phyloP scores from a whole-genome alignment of 257 asterid species.

The Buddleja alternifolia region DNA sequence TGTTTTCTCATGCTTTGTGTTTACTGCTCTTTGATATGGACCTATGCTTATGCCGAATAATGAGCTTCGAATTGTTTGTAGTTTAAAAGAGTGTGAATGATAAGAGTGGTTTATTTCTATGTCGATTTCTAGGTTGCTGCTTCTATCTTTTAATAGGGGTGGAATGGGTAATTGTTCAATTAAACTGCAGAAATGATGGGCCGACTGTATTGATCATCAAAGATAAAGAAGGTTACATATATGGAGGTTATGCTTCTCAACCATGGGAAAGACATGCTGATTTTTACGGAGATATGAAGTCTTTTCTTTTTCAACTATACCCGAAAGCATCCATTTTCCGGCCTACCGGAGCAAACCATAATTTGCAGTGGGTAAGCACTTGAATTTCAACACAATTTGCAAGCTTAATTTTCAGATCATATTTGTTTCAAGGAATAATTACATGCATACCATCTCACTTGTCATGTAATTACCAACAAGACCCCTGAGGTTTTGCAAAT shows the following conservation, averaged over 20 bases:
- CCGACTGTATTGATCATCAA: constrained; percentile 77
- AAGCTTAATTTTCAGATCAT: background rate
- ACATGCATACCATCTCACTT: no score
- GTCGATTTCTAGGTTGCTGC: constrained; percentile 37
- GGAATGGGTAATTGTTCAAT: constrained; percentile 40
- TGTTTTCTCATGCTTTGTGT: constrained; percentile 11
- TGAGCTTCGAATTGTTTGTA: background rate
- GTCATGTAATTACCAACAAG: no score
- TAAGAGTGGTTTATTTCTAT: constrained; percentile 22
- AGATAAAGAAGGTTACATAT: constrained; percentile 80
- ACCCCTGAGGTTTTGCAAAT: no score
- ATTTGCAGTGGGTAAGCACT: constrained; percentile 83
- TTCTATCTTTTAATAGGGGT: constrained; percentile 33
- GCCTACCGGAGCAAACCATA: constrained; percentile 89
- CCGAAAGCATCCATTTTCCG: constrained; percentile 82
- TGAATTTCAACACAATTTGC: background rate
- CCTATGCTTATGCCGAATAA: no score
- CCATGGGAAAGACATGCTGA: constrained; percentile 93
- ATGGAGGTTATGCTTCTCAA: constrained; percentile 97
- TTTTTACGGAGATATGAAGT: constrained; percentile 84
- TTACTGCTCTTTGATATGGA: constrained; percentile 5
- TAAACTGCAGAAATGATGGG: constrained; percentile 73
- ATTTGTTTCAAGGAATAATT: background rate
- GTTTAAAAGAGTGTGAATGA: constrained; percentile 12
- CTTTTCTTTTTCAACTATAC: constrained; percentile 78